Evolutionary conservation across 352 stramenopile species (phyloP), one percentile per base, ranked within the genome.

Genomic region (Pythium volutum): DNA sequence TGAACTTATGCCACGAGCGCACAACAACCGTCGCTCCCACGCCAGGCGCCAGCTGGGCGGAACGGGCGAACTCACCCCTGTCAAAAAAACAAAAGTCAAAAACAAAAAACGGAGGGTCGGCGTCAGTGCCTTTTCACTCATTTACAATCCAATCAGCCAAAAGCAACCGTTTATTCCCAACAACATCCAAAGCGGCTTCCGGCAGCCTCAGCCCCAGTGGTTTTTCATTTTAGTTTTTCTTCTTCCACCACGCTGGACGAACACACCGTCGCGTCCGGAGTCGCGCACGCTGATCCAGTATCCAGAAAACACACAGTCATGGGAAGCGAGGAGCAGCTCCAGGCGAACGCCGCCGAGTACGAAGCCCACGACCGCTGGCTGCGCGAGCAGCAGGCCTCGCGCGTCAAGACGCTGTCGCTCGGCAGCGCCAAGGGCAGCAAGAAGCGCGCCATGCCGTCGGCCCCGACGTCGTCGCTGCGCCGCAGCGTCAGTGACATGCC

Each of bases 401-500:
- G 63, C 34, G 45, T n/a, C 42, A 66, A 62, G 46, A 56, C 57
- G 34, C 38, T 48, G 38, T 66, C 57, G 45, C 50, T 70, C 2
- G 38, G 31, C 31, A n/a, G 23, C 22, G 27, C 22, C 23, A 25
- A 26, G 48, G 33, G 27, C 26, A 65, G 27, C 26, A 65, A 66
- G 56, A 62, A 62, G 57, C 64, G 57, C 15, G 18, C 48, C 15
- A 59, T 46, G 42, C 33, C 48, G 20, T 43, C 49, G 15, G 36
- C 39, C 42, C 23, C 41, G 29, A 9, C 29, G 29, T 10, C 29
- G 27, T 7, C 43, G 31, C 57, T 75, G 51, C 66, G 66, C 47
- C 71, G 71, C 52, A 74, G 66, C 59, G 55, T 61, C 51, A 77
- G 70, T 34, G 70, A 77, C 52, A 72, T 65, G 57, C 66, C 66